Percentiles rank a stretch among this genome's conserved stretches.
Evolutionary conservation across 495 filamentous ascomycete species (phyloP).

Genomic region (Tuber calosporum): DNA sequence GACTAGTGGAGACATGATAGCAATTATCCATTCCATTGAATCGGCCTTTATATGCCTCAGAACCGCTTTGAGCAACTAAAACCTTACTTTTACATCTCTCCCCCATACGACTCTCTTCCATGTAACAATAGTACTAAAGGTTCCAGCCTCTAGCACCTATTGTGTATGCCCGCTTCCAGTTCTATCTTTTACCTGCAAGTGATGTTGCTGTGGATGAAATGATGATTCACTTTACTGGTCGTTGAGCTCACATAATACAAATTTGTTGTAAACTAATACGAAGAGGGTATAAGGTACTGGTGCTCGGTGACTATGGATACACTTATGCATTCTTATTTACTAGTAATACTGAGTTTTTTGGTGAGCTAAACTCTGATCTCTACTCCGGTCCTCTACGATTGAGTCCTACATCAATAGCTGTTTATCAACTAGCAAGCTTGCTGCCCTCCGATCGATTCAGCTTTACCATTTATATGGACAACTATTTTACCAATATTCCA

Average conservation of each 20-base stretch:
- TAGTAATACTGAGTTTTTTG: background rate
- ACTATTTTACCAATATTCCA: conserved; percentile 6
- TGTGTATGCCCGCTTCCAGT: too few species aligned
- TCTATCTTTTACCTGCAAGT: conserved; percentile 7
- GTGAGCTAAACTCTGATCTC: background rate
- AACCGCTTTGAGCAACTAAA: conserved; percentile 10
- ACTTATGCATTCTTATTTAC: background rate
- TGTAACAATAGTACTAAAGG: background rate
- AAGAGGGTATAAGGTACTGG: conserved; percentile 10
- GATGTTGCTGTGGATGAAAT: too few species aligned
- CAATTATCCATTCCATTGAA: too few species aligned
- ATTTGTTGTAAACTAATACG: conserved; percentile 12
- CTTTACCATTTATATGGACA: background rate
- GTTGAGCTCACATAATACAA: conserved; percentile 10
- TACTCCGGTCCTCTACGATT: too few species aligned
- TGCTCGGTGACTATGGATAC: background rate
- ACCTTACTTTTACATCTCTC: conserved; percentile 5
- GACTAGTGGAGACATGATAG: too few species aligned
- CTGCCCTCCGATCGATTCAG: background rate
- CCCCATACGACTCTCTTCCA: background rate
- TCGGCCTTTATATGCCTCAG: too few species aligned
- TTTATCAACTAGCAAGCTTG: conserved; percentile 7
- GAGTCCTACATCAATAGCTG: background rate
- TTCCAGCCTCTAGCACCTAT: background rate
- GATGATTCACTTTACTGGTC: conserved; percentile 12